Percentiles rank a stretch among this genome's conserved stretches.
Conservation (phyloP, 768 basidiomycete genomes). For the Cystobasidium onofrii region DNA sequence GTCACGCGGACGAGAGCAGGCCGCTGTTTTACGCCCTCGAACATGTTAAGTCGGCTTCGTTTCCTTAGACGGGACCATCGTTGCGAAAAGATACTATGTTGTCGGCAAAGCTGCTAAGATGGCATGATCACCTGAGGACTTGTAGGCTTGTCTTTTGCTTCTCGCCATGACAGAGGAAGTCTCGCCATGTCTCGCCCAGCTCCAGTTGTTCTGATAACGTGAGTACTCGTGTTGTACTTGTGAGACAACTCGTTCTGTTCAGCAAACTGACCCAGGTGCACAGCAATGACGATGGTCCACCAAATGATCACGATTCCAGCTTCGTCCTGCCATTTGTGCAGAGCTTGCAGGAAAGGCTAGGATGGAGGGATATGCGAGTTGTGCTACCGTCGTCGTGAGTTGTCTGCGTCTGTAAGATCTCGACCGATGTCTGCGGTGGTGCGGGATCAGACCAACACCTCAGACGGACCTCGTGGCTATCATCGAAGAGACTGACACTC, state of each 20-base stretch:
- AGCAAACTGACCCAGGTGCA: background rate
- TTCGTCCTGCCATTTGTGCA: constrained; percentile 47
- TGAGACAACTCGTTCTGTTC: background rate
- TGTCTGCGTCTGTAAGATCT: too few species aligned
- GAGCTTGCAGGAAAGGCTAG: constrained; percentile 41
- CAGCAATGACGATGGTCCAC: constrained; percentile 48
- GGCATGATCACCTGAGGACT: too few species aligned
- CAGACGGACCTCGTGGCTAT: too few species aligned
- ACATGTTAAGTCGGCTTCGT: too few species aligned
- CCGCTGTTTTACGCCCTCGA: too few species aligned
- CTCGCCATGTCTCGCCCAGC: background rate
- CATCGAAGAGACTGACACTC: background rate
- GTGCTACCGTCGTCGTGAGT: constrained; percentile 44
- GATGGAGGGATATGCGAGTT: constrained; percentile 46
- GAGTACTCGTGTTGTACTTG: background rate
- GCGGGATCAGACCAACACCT: background rate
- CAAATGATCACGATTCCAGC: constrained; percentile 44
- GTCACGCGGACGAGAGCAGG: background rate
- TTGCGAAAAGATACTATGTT: too few species aligned
- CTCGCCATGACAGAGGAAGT: background rate
- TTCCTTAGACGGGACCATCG: too few species aligned
- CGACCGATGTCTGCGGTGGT: background rate
- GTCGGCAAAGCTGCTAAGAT: too few species aligned
- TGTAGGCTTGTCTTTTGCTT: too few species aligned
- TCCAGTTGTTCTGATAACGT: background rate